Base-by-base conservation (phyloP, 1,139 yeast species). In the Geotrichum restrictum region DNA sequence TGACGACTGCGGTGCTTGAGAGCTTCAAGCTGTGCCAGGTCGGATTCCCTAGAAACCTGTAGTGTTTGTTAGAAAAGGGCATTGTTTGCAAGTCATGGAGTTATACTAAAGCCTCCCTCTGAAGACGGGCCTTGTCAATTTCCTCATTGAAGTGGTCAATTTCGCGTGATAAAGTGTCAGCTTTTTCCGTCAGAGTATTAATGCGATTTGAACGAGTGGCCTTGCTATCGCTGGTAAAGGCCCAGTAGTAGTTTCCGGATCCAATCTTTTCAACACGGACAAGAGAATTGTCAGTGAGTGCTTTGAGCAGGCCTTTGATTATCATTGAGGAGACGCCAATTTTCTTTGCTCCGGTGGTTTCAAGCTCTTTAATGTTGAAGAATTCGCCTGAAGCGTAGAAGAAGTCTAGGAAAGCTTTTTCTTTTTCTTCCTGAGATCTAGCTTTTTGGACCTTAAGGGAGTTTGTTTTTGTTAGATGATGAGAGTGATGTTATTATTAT, bases 251-350 rank as follows among this genome's bases (percentile, higher is more conserved):
- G 55, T 78, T 78, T 3, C 78, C 72, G 11, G 71, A 69, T 0
- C 84, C 84, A 60, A 82, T 77, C 64, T 79, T 80, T 56, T 78
- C 81, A 41, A 73, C 71, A 44, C 73, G 73, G 6, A 80, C 70
- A 37, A 78, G 60, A 0, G 71, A 71, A 40, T 76, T 79, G 57
- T 78, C 81, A 5, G 78, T 65, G 55, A 79, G 68, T 13, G 64
- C 61, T 48, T 74, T 75, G 10, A 79, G 63, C 4, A 79, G 58
- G 11, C 75, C 81, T 57, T 79, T 79, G 48, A 78, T 75, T 52
- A 75, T 75, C 78, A 78, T 78, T 0, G 78, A 62, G 14, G 76
- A 71, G 13, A 75, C 69, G 0, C 80, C 80, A 0, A 74, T 71
- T 42, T 60, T 67, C 61, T 76, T 78, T 8, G 77, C 72, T 3